These are phyloP conservation scores for Boletus semigastroideus DNA, from an alignment of 1,284 basidiomycete genomes.

Conservation along the genomic window DNA sequence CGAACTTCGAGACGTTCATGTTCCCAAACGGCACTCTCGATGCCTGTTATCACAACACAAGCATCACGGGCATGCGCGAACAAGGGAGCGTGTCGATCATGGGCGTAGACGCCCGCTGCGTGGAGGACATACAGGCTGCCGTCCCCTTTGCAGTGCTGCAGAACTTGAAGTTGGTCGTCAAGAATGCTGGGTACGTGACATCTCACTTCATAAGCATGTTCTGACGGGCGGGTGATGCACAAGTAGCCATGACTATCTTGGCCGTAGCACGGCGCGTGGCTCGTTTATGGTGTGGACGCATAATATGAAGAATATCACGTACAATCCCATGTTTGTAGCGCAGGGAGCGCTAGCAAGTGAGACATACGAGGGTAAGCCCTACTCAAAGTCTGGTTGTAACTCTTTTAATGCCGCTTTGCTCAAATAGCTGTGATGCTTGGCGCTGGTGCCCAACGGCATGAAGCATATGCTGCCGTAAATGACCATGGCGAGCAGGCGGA, in stretches of 20 bases:
- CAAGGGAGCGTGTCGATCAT: slow-evolving; percentile 20
- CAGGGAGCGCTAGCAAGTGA: slow-evolving; percentile 22
- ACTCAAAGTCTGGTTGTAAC: too few species aligned
- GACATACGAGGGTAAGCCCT: too few species aligned
- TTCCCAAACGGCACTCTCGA: slow-evolving; percentile 46
- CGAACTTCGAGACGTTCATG: too few species aligned
- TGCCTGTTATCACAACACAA: slow-evolving; percentile 24
- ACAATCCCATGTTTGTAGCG: slow-evolving; percentile 32
- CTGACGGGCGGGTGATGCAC: neutral
- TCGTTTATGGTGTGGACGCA: slow-evolving; percentile 44
- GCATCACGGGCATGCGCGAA: slow-evolving; percentile 9
- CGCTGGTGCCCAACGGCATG: slow-evolving; percentile 47
- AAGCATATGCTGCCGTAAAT: slow-evolving; percentile 41
- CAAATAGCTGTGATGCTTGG: slow-evolving; percentile 38
- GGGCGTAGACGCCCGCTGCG: slow-evolving; percentile 30
- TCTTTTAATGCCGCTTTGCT: neutral
- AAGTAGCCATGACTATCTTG: slow-evolving; percentile 38
- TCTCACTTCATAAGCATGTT: neutral
- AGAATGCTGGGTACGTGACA: slow-evolving; percentile 46
- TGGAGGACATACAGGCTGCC: slow-evolving; percentile 40
- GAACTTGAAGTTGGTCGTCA: slow-evolving; percentile 46
- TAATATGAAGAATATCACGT: slow-evolving; percentile 37
- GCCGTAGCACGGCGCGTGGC: slow-evolving; percentile 37
- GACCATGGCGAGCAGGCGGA: slow-evolving; percentile 40
- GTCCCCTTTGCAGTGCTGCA: slow-evolving; percentile 31